Percentiles rank a stretch among this genome's conserved stretches.
Conservation (phyloP, 345 rosid genomes). For the Lumnitzera racemosa region DNA sequence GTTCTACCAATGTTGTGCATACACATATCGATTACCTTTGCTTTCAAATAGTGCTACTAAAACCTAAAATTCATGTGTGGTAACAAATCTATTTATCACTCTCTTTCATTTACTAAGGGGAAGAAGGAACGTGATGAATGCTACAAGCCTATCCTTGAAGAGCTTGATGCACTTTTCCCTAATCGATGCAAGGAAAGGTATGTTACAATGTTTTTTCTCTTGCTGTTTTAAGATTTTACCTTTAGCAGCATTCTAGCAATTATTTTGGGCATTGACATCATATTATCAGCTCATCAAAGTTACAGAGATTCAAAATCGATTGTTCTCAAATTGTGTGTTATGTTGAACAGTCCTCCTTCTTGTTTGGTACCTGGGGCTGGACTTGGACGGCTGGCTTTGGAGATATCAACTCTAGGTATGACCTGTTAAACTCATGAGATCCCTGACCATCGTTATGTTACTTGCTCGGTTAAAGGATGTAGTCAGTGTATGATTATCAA, state of each 20-base stretch:
- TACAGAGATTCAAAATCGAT: neutral
- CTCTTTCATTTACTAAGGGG: constrained; percentile 37
- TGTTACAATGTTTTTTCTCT: constrained; percentile 1
- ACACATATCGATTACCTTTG: too few species aligned
- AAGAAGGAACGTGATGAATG: constrained; percentile 83
- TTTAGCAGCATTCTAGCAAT: too few species aligned
- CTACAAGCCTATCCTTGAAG: constrained; percentile 87
- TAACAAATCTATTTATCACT: too few species aligned
- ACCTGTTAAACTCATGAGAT: neutral
- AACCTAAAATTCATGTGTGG: too few species aligned
- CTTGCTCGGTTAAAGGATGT: too few species aligned
- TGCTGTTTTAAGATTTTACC: constrained; percentile 1
- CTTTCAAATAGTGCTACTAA: too few species aligned
- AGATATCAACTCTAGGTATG: constrained; percentile 88
- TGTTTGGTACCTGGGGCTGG: constrained; percentile 99
- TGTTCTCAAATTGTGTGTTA: constrained; percentile 4
- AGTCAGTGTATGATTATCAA: too few species aligned
- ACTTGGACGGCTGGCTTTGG: constrained; percentile 93
- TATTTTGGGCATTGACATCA: too few species aligned
- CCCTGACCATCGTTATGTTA: too few species aligned
- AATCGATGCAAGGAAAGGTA: constrained; percentile 65
- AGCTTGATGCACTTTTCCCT: constrained; percentile 78
- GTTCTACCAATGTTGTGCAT: too few species aligned
- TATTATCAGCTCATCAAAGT: too few species aligned
- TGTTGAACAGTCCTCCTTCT: constrained; percentile 60